Evolutionary conservation across 2,329 filamentous ascomycete species (phyloP).

Genomic region (Colletotrichum liriopes): DNA sequence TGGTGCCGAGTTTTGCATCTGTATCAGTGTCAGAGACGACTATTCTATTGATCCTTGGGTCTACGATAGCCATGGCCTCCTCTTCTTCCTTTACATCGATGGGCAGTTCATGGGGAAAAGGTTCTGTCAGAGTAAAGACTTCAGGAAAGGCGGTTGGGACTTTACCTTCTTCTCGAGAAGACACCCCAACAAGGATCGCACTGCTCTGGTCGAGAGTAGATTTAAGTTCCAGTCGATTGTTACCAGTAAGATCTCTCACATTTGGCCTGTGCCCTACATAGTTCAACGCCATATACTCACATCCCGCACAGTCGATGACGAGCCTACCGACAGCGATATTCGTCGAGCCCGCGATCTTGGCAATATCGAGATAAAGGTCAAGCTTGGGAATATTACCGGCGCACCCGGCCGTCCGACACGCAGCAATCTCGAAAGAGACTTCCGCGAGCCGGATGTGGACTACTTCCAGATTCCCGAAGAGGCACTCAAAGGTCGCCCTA

Average conservation of each 20-base stretch:
- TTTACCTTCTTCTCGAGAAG: slow-evolving; percentile 24
- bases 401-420: not conserved
- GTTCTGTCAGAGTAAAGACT: slow-evolving; percentile 21
- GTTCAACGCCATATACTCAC: not conserved
- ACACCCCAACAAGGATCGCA: slow-evolving; percentile 21
- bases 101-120: slow-evolving; percentile 43
- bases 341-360: slow-evolving; percentile 46
- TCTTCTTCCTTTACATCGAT: slow-evolving; percentile 45
- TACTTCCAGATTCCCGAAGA: slow-evolving; percentile 51
- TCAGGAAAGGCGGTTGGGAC: slow-evolving; percentile 15
- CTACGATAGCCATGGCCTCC: slow-evolving; percentile 45
- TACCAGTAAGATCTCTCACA: slow-evolving; percentile 45
- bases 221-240: slow-evolving; percentile 49
- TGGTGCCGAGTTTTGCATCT: slow-evolving; percentile 47
- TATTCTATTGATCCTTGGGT: slow-evolving; percentile 47
- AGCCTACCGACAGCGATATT: slow-evolving; percentile 38
- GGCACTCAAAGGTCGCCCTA: slow-evolving; percentile 52
- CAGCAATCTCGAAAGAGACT: not conserved
- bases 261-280: not conserved
- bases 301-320: slow-evolving; percentile 44
- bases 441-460: slow-evolving; percentile 26
- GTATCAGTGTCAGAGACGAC: slow-evolving; percentile 36
- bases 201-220: slow-evolving; percentile 38
- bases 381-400: slow-evolving; percentile 25
- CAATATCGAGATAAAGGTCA: slow-evolving; percentile 47